Evolutionary conservation across 1,139 yeast genomes (phyloP), one percentile per base, ranked within the genome.

Genomic region (Geotrichum phurueaensis): DNA sequence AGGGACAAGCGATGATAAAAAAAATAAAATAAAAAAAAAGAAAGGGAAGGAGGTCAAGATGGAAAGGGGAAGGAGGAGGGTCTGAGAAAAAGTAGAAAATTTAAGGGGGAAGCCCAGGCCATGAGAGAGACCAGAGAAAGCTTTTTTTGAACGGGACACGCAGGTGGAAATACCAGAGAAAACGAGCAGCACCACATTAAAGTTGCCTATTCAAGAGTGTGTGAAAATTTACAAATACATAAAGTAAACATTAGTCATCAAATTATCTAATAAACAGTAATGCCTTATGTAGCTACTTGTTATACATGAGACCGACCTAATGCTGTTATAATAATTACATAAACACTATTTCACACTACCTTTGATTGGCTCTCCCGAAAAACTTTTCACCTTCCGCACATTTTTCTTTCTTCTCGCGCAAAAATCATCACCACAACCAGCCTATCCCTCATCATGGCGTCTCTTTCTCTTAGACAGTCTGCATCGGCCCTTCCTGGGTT

Each of bases 401-500:
- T 27, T n/a, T 13, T 15, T 23, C 36, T 13, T 22, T n/a, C 36
- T 29, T 31, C 7, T 18, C 25, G 20, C 53, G 20, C 15, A 7
- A n/a, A 7, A n/a, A 25, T 36, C 25, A n/a, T 15, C n/a, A 36
- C 20, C 49, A 23, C 39, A 48, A 22, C 36, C 47, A 12, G 12
- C 54, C 10, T 2, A 1, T 9, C 31, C n/a, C 15, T 51, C 22
- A 39, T 9, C 43, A 53, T 53, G 57, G 57, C 57, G 22, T 47
- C 57, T 45, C 10, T 53, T 18, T 39, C 23, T 23, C 31, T 53
- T 25, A 43, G 54, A 53, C 39, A 23, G 29, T 18, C 60, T 13
- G 53, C 54, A 2, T 18, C 49, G n/a, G 51, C 57, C n/a, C 53
- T 64, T 7, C 61, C 64, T 13, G 65, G 65, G 36, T 20, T 65